Percentiles rank a stretch among this genome's conserved stretches.
Conservation (phyloP, 2,329 filamentous ascomycete species). For the Hypoxylon sp. region DNA sequence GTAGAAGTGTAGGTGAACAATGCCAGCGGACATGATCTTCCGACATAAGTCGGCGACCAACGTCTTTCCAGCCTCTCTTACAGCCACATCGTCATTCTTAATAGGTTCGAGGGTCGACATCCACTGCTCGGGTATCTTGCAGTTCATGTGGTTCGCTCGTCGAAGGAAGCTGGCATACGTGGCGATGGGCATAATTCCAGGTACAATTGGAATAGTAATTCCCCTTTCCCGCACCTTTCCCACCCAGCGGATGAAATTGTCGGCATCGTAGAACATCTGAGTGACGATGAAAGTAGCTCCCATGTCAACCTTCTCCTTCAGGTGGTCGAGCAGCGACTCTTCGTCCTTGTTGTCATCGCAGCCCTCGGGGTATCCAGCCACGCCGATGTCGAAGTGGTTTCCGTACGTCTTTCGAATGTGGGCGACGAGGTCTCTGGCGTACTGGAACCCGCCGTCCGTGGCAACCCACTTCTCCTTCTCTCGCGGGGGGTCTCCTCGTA, state of each 20-base stretch:
- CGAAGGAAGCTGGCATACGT: constrained; percentile 94
- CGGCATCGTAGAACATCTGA: constrained; percentile 99
- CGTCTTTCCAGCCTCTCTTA: constrained; percentile 86
- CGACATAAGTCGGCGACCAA: constrained; percentile 91
- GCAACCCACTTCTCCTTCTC: constrained; percentile 95
- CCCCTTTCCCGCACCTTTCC: constrained; percentile 84
- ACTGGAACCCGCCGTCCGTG: constrained; percentile 84
- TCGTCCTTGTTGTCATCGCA: constrained; percentile 92
- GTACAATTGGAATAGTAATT: constrained; percentile 83
- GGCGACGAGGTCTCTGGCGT: constrained; percentile 83
- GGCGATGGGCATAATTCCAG: constrained; percentile 93
- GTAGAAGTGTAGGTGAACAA: constrained; percentile 94
- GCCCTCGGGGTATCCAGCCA: constrained; percentile 95
- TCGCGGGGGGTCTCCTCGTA: constrained; percentile 91
- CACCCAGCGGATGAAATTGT: constrained; percentile 94
- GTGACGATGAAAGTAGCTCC: constrained; percentile 95
- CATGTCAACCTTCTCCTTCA: constrained; percentile 97
- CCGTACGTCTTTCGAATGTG: constrained; percentile 83
- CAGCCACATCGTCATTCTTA: constrained; percentile 95
- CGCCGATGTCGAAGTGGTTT: constrained; percentile 95
- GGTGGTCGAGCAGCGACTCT: constrained; percentile 83
- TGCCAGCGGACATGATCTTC: constrained; percentile 81
- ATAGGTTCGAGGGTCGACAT: constrained; percentile 84
- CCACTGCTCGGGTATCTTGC: constrained; percentile 82
- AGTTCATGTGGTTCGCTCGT: constrained; percentile 90